Base-by-base conservation (phyloP, 1,139 yeast species). In the Kodamaea arcana region DNA sequence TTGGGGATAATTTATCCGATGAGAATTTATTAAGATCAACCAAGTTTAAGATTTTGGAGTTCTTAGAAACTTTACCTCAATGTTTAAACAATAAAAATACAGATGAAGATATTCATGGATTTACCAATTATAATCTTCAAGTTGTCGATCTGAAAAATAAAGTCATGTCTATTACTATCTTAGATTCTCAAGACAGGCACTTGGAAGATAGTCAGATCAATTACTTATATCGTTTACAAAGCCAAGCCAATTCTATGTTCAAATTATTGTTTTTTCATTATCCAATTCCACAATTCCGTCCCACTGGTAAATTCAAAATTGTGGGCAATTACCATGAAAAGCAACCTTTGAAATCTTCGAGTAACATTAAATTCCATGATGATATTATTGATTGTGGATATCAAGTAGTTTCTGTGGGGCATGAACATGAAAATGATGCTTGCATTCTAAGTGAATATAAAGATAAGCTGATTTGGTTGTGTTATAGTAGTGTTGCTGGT, bases 391-490 rank as follows among this genome's bases (percentile, higher is more conserved):
- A 54, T 34, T 56, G 65, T 35, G 65, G 66, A 6, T 68, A 68
- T 45, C 53, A 64, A 29, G 78, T 63, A 0, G 62, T 74, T 11
- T 62, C 73, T 12, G 79, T 74, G 17, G 79, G 80, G 6, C 75
- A 72, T 42, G 80, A 75, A 43, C 79, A 74, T 47, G 73, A 66
- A 29, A 75, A 75, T 48, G 80, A 75, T 43, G 77, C 77, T 11
- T 75, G 80, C 46, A 34, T 47, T 18, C 34, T 56, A 15, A 52
- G 56, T 34, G 52, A 53, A 24, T 24, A 32, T 18, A 40, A 39
- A 14, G 43, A 43, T n/a, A 42, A 46, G 16, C 40, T 49, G 22
- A 54, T 65, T 29, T 67, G 72, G 70, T 52, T 69, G 24, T 69
- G 74, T 45, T 69, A 64, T 46, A 56, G 57, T 39, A 56, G 69